Percentiles rank a stretch among this genome's conserved stretches.
Evolutionary conservation across 192 early-diverging fungal species (phyloP).

Genomic region (Blastocladiella britannica): DNA sequence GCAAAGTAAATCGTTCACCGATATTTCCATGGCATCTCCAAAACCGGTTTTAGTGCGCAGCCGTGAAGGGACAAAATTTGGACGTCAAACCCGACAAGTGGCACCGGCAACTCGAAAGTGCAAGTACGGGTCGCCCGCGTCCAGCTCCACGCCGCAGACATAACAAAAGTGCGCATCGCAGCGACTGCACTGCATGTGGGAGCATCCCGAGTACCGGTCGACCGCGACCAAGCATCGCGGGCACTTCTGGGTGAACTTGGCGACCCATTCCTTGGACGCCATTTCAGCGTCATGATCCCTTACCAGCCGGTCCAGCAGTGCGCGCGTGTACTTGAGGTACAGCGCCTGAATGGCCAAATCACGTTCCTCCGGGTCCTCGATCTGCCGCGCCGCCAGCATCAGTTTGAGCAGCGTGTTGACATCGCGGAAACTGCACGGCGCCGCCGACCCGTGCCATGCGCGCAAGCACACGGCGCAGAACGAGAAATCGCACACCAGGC

Average conservation of each 20-base stretch:
- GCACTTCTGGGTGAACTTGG: background rate
- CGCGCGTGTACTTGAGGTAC: background rate
- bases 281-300: background rate
- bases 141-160: background rate
- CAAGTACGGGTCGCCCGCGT: too few species aligned
- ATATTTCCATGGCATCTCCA: too few species aligned
- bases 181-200: background rate
- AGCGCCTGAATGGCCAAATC: background rate
- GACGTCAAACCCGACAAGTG: too few species aligned
- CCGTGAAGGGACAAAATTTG: too few species aligned
- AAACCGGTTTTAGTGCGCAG: too few species aligned
- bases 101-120: too few species aligned
- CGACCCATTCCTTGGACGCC: background rate
- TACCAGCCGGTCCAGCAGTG: background rate
- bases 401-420: background rate
- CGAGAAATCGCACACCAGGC: background rate
- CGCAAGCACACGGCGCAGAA: background rate
- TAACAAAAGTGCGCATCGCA: background rate
- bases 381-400: background rate
- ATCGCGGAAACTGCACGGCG: background rate
- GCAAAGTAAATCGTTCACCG: too few species aligned
- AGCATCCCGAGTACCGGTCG: background rate
- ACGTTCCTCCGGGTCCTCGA: background rate
- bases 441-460: background rate
- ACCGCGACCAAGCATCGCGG: background rate